Evolutionary conservation across 2,329 filamentous ascomycete genomes (phyloP), one percentile per base, ranked within the genome.

Genomic region (Curvularia verruculosa): DNA sequence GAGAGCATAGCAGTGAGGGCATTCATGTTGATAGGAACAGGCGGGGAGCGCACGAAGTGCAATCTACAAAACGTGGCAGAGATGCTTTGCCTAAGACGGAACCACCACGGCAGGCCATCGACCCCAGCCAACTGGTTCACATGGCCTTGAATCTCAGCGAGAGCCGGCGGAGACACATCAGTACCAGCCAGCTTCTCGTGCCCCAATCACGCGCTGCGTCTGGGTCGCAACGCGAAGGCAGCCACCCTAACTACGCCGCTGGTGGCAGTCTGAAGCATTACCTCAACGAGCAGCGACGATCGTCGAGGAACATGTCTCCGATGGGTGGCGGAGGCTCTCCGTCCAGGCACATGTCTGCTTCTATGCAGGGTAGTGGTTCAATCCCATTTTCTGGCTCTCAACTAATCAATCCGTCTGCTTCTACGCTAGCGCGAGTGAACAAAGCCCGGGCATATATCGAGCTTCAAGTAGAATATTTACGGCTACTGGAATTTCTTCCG

Each of bases 91-190:
- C 59, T 21, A 59, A 49, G 34, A 29, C 56, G 3, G 47, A 58
- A 54, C 60, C 52, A n/a, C 60, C 71, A 18, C 80, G 77, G 5
- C 71, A 90, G 19, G 87, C 92, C 67, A 83, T 89, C 58, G 93
- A 97, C 69, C 89, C 93, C 7, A 86, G 89, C 3, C 91, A 96
- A 75, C 96, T 98, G 62, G 92, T 98, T 40, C 92, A 92, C 69
- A 90, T 98, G 85, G 94, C 94, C 1, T 78, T 98, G 66, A 95
- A 89, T 63, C 78, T 98, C 48, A 96, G 90, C 79, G 92, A 97
- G 75, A 91, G 89, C 69, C 86, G 87, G 63, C 86, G 86, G 37
- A 70, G 83, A 83, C 77, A 90, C 81, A 59, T 86, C 79, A 75
- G 85, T 81, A 76, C 84, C 80, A 75, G 87, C 73, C 74, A 83